Evolutionary conservation across 129 eudicot genomes (phyloP), one percentile per base, ranked within the genome.

Genomic region (Artemisia tridentata): DNA sequence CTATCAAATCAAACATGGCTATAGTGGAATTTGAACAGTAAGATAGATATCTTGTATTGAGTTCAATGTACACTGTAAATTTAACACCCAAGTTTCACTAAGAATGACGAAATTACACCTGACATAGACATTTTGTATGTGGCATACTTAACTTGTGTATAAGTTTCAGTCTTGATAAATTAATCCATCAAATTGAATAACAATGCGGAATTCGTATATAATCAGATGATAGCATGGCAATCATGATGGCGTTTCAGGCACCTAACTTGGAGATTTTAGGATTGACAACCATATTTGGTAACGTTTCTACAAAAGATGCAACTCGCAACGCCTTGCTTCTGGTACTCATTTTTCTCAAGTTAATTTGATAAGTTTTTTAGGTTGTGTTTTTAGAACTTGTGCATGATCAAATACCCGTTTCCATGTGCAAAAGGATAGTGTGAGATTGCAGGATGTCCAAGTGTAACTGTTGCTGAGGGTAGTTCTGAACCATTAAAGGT

Each of bases 161-260:
- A 52, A 41, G 19, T 63, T 18, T 17, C 41, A 53, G 19, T 63
- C 14, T 63, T 50, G 19, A 64, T 52, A 20, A 38, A 62, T 34
- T 13, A 43, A 64, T 29, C 17, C 53, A 16, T 51, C 27, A 11
- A 45, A 21, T 45, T 58, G 67, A 58, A 15, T 55, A 72, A 72
- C 68, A 72, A n/a, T 47, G 45, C 59, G 21, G 25, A 64, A n/a
- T 65, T 38, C 45, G 34, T 63, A 57, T 63, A 50, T 67, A 68
- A 38, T 15, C 84, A 91, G 97, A 91, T 88, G 97, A 91, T 74
- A 84, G 88, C 83, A 91, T 91, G 93, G 88, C 97, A 20, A 86
- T 91, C 71, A 56, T 91, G 67, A 88, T 91, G 97, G 96, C 97
- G 59, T 88, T 91, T 67, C 97, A 91, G 64, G 80, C 89, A 50